Evolutionary conservation across 2,329 filamentous ascomycete genomes (phyloP), one percentile per base, ranked within the genome.

Genomic region (Camillea tinctor): DNA sequence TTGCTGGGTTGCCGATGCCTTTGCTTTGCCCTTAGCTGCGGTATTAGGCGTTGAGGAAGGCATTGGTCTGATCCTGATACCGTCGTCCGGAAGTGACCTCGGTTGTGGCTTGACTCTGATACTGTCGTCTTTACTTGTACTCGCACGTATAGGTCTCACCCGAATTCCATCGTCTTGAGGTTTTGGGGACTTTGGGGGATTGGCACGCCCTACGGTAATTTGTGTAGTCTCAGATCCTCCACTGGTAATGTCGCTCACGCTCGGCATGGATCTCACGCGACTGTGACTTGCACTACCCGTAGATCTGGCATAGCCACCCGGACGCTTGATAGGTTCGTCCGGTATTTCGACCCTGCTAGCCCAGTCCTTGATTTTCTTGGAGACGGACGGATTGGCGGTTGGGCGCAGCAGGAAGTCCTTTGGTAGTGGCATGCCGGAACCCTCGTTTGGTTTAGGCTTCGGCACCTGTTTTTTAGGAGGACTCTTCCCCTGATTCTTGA

Each of bases 331-430:
- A 4, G 73, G 68, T 8, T 75, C 70, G 19, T 81, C 79, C 1
- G 81, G 78, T 1, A 79, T 66, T 63, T 87, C 83, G 7, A 87
- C 81, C 64, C 79, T 79, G 55, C 75, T 77, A 0, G 84, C 85
- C 87, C 86, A 89, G 53, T 86, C 82, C 64, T 83, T 81, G 63
- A 89, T 83, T 71, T 88, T 88, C 65, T 76, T 83, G 52, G 84
- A 79, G 3, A 86, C 78, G 0, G 82, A 74, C 2, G 85, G 84
- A 65, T 86, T 87, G 36, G 78, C 76, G 6, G 79, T 77, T 1
- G 83, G 81, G 21, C 77, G 77, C 59, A 81, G 77, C 15, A 86
- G 70, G 63, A 88, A 88, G 62, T 86, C 79, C 66, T 84, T 86
- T 0, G 85, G 84, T n/a, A 88, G 73, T 0, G 79, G 77, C n/a